Evolutionary conservation across 176 grass and related monocot genomes (phyloP), one percentile per base, ranked within the genome.

Genomic region (Oryza glumipatula): DNA sequence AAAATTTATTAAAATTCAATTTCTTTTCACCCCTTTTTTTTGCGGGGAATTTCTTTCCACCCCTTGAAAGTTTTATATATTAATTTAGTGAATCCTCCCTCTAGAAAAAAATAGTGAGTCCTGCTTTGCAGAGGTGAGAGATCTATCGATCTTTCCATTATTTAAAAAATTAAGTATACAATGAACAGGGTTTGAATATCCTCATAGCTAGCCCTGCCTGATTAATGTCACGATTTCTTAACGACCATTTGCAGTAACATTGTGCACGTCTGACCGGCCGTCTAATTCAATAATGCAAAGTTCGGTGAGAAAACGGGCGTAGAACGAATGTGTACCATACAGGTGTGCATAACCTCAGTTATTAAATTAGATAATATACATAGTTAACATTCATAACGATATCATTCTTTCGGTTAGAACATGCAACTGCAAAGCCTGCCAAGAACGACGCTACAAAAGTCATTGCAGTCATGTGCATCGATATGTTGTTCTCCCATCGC

Each of bases 391-490:
- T 70, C 4, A n/a, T 43, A n/a, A 19, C 16, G 16, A 70, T n/a
- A 11, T 10, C 3, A 19, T 39, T 33, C 11, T 10, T 19, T 7
- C 66, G 3, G 24, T 32, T 74, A 74, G 72, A 8, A 76, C 48
- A 36, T 56, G 48, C 73, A 56, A 35, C 17, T n/a, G 58, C 52
- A 38, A 56, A 56, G 14, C 49, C 48, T 19, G 10, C 30, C 30
- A 35, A 4, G n/a, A 76, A 76, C 28, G 17, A 21, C 33, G 67
- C 49, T 36, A 35, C 72, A 76, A 21, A 76, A 56, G 28, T 76
- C 74, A 12, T 58, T 60, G 32, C 24, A n/a, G 19, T 58, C 17
- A 76, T 76, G 74, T 76, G 49, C 74, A 76, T 33, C 49, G 51
- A 76, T 49, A 58, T 76, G 35, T 54, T 33, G 32, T 28, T 54